Conservation (phyloP, 2,329 filamentous ascomycete genomes). For the Mycosphaerella arachidis region DNA sequence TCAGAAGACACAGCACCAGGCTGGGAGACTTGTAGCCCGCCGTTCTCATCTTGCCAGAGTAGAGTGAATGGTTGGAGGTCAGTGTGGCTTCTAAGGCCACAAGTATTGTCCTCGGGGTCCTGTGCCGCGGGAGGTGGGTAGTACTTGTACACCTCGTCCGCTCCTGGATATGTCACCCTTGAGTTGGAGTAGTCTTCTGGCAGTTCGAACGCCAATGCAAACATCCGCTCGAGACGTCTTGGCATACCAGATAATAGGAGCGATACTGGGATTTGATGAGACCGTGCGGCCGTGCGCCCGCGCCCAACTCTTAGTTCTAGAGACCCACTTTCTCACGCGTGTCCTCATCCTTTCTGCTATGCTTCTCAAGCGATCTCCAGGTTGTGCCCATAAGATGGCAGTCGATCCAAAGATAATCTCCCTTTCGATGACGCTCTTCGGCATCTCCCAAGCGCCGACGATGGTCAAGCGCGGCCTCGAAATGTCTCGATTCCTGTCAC, state of each 20-base stretch:
- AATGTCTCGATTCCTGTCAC: background rate
- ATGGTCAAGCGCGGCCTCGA: background rate
- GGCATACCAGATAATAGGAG: too few species aligned
- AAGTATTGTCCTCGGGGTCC: constrained; percentile 9
- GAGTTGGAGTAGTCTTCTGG: constrained; percentile 35
- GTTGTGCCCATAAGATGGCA: background rate
- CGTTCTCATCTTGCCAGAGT: background rate
- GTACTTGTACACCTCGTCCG: constrained; percentile 35
- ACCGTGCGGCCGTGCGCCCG: background rate
- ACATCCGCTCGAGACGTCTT: constrained; percentile 36
- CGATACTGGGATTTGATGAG: background rate
- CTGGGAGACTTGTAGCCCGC: constrained; percentile 19
- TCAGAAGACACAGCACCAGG: constrained; percentile 18
- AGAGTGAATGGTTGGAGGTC: constrained; percentile 4
- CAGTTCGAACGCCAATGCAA: constrained; percentile 34
- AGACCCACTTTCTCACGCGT: background rate
- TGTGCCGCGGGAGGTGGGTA: constrained; percentile 26
- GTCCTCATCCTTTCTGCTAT: background rate
- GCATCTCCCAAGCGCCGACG: background rate
- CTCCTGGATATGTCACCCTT: constrained; percentile 36
- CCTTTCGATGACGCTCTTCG: background rate
- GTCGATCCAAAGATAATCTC: background rate
- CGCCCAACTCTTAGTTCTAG: background rate
- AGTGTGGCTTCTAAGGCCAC: constrained; percentile 34
- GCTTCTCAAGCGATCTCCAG: background rate